phyloP scores from a whole-genome alignment of 352 stramenopile species.

The Phytophthora fragariaefolia region DNA sequence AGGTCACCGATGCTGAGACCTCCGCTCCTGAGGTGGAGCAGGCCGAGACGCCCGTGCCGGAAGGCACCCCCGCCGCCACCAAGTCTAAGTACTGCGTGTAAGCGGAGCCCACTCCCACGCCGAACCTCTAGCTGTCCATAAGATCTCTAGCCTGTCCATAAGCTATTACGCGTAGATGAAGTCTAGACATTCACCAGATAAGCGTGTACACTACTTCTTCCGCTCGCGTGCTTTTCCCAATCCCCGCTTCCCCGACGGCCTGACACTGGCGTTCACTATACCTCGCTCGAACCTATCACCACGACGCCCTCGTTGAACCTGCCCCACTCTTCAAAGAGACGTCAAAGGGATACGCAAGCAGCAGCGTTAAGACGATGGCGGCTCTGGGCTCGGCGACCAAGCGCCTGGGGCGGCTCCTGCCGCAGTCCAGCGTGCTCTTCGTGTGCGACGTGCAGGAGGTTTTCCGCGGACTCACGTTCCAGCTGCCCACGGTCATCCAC shows the following conservation, averaged over 20 bases:
- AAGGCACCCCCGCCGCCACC: slow-evolving; percentile 22
- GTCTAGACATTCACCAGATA: slow-evolving; percentile 20
- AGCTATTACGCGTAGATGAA: slow-evolving; percentile 22
- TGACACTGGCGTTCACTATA: too few relatives aligned
- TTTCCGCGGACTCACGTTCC: slow-evolving; percentile 95
- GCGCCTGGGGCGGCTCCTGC: slow-evolving; percentile 61
- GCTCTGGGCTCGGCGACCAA: slow-evolving; percentile 35
- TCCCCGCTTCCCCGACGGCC: too few relatives aligned
- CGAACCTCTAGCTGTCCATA: slow-evolving; percentile 30
- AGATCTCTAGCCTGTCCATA: slow-evolving; percentile 24
- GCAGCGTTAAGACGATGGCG: slow-evolving; percentile 28
- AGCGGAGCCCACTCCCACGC: slow-evolving; percentile 13
- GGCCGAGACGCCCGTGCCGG: slow-evolving; percentile 15
- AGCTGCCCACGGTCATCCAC: slow-evolving; percentile 92
- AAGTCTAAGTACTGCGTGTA: slow-evolving; percentile 47
- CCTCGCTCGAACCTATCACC: background rate
- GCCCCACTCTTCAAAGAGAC: background rate
- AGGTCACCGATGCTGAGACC: slow-evolving; percentile 25
- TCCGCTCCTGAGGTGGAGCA: slow-evolving; percentile 15
- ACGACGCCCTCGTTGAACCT: slow-evolving; percentile 7
- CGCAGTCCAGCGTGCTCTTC: slow-evolving; percentile 89
- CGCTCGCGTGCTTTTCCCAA: too few relatives aligned
- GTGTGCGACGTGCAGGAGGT: slow-evolving; percentile 97
- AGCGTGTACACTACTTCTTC: slow-evolving; percentile 16
- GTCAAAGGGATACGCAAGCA: slow-evolving; percentile 26